phyloP scores from a whole-genome alignment of 257 asterid genomes.

The Linaria vulgaris region DNA sequence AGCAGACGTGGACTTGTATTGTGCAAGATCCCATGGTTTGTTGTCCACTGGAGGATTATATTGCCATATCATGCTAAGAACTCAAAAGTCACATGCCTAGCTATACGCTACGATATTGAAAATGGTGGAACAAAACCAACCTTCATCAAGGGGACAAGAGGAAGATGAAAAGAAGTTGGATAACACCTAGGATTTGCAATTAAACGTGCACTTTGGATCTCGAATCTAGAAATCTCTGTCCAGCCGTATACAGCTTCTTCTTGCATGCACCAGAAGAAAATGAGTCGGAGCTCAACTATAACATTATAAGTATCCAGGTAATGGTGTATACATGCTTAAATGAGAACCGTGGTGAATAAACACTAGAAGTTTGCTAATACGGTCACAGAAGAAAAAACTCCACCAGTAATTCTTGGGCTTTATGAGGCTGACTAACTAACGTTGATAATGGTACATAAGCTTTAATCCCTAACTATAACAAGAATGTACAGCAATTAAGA shows the following conservation, averaged over 20 bases:
- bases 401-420: slow-evolving; percentile 82
- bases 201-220: slow-evolving; percentile 70
- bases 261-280: slow-evolving; percentile 42
- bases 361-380: slow-evolving; percentile 4
- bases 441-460: neutral
- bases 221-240: slow-evolving; percentile 72
- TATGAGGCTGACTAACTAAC: slow-evolving; percentile 65
- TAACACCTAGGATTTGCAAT: slow-evolving; percentile 98
- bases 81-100: neutral
- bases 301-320: neutral
- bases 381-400: slow-evolving; percentile 12
- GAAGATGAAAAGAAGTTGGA: slow-evolving; percentile 91
- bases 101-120: neutral
- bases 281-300: slow-evolving; percentile 1
- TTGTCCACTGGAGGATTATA: neutral
- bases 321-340: neutral
- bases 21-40: neutral
- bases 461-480: neutral
- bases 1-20: neutral
- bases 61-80: slow-evolving; percentile 8
- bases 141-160: slow-evolving; percentile 85
- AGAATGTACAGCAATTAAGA: slow-evolving; percentile 2
- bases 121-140: slow-evolving; percentile 35
- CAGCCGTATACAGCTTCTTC: slow-evolving; percentile 89
- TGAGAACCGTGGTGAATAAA: neutral